Evolutionary conservation across 257 asterid species (phyloP).

Genomic region (Mitragyna speciosa): DNA sequence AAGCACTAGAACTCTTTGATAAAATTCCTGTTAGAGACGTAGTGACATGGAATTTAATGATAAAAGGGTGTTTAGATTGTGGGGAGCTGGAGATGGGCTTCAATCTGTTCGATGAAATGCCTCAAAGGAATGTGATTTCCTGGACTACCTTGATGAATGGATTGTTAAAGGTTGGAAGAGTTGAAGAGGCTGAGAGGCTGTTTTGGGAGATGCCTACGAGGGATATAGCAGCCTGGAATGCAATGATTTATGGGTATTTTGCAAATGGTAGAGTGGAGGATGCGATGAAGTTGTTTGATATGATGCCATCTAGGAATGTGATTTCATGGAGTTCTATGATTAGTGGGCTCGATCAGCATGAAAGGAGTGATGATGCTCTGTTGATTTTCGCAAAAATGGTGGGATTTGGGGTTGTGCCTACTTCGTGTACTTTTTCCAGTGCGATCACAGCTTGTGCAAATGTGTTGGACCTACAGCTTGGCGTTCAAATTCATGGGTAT

Average conservation of each 20-base stretch:
- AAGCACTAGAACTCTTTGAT: constrained; percentile 73
- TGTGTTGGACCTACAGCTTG: constrained; percentile 35
- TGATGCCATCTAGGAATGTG: constrained; percentile 62
- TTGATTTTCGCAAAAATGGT: constrained; percentile 51
- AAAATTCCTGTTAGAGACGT: constrained; percentile 63
- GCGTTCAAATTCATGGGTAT: constrained; percentile 63
- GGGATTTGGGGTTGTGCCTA: constrained; percentile 48
- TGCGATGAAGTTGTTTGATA: constrained; percentile 52
- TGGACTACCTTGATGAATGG: constrained; percentile 79
- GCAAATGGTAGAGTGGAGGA: constrained; percentile 55
- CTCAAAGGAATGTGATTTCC: constrained; percentile 63
- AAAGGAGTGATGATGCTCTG: constrained; percentile 66
- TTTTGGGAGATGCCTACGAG: constrained; percentile 63
- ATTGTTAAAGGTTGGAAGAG: constrained; percentile 52
- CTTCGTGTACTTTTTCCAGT: constrained; percentile 60
- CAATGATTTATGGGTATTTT: constrained; percentile 71
- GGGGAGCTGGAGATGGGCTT: constrained; percentile 56
- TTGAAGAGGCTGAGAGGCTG: constrained; percentile 62
- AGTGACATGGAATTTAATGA: constrained; percentile 75
- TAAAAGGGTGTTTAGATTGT: constrained; percentile 68
- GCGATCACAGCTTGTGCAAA: constrained; percentile 69
- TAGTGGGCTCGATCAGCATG: constrained; percentile 70
- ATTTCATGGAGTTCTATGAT: constrained; percentile 85
- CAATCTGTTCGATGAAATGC: constrained; percentile 67
- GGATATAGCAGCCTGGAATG: constrained; percentile 83